Evolutionary conservation across 169 alveolate genomes (phyloP).

Genomic region (Cryptosporidium xiaoi): DNA sequence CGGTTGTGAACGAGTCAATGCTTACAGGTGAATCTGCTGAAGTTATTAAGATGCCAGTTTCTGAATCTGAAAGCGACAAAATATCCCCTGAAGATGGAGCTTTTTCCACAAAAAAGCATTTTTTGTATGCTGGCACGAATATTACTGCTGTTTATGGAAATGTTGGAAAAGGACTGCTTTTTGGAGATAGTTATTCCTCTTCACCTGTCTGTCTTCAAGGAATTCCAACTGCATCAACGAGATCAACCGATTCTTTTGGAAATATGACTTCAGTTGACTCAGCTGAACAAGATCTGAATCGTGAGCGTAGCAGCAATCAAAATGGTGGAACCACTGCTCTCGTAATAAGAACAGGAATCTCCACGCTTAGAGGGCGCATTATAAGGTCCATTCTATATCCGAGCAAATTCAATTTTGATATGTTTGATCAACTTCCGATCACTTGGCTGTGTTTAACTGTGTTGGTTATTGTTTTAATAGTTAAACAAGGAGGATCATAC

Average conservation of each 20-base stretch:
- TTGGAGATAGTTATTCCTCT: neutral
- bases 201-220: conserved; percentile 8
- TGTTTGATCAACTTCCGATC: conserved; percentile 77
- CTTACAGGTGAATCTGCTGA: conserved; percentile 88
- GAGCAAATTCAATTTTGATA: conserved; percentile 82
- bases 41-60: conserved; percentile 80
- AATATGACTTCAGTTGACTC: conserved; percentile 6
- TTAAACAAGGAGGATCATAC: conserved; percentile 78
- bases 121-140: conserved; percentile 79
- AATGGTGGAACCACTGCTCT: conserved; percentile 79
- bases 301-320: neutral
- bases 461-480: conserved; percentile 58
- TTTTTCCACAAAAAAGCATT: conserved; percentile 74
- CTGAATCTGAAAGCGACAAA: conserved; percentile 73
- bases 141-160: conserved; percentile 73
- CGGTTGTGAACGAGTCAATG: conserved; percentile 87
- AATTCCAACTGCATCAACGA: conserved; percentile 47
- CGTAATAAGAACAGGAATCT: conserved; percentile 88
- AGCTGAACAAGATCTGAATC: neutral
- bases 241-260: conserved; percentile 46
- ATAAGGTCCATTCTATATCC: conserved; percentile 93
- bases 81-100: conserved; percentile 78
- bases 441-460: conserved; percentile 69
- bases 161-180: conserved; percentile 30
- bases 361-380: conserved; percentile 90